Evolutionary conservation across 176 grass and related monocot genomes (phyloP).

Genomic region (Rhynchospora tenuis): DNA sequence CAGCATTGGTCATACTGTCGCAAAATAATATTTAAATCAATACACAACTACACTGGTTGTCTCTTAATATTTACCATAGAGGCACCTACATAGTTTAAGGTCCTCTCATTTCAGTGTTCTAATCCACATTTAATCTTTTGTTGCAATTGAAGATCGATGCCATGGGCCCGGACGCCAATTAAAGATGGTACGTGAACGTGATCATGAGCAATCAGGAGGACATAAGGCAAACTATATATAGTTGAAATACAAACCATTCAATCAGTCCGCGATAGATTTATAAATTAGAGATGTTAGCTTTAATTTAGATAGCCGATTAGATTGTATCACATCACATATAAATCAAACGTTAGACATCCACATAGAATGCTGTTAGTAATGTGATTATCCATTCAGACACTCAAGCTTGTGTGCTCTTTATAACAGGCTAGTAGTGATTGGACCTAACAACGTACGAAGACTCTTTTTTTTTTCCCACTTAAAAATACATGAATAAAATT

Average conservation of each 20-base stretch:
- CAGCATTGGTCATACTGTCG: neutral
- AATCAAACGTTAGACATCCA: neutral
- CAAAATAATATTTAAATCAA: neutral
- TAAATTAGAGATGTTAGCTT: neutral
- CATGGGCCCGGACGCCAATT: slow-evolving; percentile 60
- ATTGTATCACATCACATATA: neutral
- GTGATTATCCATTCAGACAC: neutral
- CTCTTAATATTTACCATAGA: neutral
- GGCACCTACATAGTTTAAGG: neutral
- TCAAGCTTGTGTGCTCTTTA: neutral
- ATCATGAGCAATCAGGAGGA: neutral
- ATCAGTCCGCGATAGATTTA: neutral
- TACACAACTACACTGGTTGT: neutral
- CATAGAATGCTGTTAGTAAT: neutral
- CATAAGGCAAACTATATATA: neutral
- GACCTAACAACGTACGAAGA: no score
- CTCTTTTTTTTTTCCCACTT: no score
- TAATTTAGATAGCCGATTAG: neutral
- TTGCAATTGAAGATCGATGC: slow-evolving; percentile 46
- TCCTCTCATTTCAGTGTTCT: neutral
- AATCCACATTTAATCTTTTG: neutral
- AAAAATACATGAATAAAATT: no score
- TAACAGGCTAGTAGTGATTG: neutral
- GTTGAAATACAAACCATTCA: neutral
- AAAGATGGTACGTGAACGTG: neutral